Base-by-base conservation (phyloP, 805 yeast species). In the Candida multigemmis region DNA sequence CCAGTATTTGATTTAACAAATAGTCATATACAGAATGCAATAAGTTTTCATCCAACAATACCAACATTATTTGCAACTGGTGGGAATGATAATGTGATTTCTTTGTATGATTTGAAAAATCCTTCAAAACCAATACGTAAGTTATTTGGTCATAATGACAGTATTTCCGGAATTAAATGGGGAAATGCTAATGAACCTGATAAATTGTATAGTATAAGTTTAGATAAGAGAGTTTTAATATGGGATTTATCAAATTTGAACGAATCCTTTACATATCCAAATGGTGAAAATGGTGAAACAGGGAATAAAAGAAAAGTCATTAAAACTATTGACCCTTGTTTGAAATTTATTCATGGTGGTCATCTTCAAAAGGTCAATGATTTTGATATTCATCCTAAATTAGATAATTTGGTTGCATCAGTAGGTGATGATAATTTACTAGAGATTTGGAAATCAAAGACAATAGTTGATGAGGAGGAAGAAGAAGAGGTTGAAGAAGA, bases 321-420 rank as follows among this genome's bases (percentile, higher is more conserved):
- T n/a, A 52, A 39, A 30, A 37, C 35, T 16, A 71, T 68, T 34
- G 93, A 86, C 36, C 91, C 94, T 5, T 79, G 85, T 47, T 65
- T 85, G 31, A 53, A 56, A 14, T 85, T 83, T 45, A 69, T 83
- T 42, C 94, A 86, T 50, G 94, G 93, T 10, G 95, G 95, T 8
- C 95, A 85, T 53, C 73, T 86, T 2, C 72, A 71, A 25, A 64
- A 75, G 28, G 65, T 85, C 23, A 64, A 74, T 30, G 89, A 77
- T 37, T 57, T 78, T 25, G 74, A 68, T 31, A 71, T 87, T 68
- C 77, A 79, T 42, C 82, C 84, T 2, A 50, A 46, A 7, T 51
- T 77, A 25, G 61, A 65, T 14, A 68, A 76, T 53, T 62, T 81
- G 2, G 49, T 74, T 18, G 77, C 77, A 6, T 71, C 81, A 29